Evolutionary conservation across 768 basidiomycete species (phyloP).

Genomic region (Galerina sulciceps): DNA sequence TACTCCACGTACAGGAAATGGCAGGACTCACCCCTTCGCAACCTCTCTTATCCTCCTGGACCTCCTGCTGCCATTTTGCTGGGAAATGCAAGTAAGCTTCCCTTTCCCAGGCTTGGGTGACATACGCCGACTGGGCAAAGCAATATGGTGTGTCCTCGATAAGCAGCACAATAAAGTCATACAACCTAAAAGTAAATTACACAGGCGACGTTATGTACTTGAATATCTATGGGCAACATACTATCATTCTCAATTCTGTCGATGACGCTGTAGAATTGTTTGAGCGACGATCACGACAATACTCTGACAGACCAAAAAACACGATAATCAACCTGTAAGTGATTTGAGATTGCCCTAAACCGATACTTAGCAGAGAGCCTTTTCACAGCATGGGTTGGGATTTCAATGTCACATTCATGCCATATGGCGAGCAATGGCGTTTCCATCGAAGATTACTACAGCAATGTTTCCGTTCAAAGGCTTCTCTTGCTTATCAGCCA

Average conservation of each 20-base stretch:
- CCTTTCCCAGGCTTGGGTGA: conserved; percentile 13
- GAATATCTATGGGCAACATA: conserved; percentile 20
- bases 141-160: conserved; percentile 15
- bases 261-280: conserved; percentile 29
- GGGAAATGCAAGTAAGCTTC: conserved; percentile 3
- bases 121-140: conserved; percentile 20
- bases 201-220: conserved; percentile 23
- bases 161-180: background rate
- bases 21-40: conserved; percentile 15
- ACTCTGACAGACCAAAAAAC: conserved; percentile 48
- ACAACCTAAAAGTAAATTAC: background rate
- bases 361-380: background rate
- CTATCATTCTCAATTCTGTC: conserved; percentile 30
- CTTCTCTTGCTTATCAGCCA: conserved; percentile 28
- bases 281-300: conserved; percentile 50
- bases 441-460: conserved; percentile 40
- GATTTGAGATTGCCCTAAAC: background rate
- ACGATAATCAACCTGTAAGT: conserved; percentile 21
- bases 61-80: conserved; percentile 10
- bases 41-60: conserved; percentile 19
- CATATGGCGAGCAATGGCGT: conserved; percentile 41
- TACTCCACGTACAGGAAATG: conserved; percentile 18
- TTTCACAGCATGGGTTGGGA: conserved; percentile 38
- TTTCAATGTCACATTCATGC: conserved; percentile 37
- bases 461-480: conserved; percentile 36